A percentile compares a stretch with the other conserved stretches of the same genome.
phyloP scores from a whole-genome alignment of 192 early-diverging fungal genomes.

The Backusella tarrabulga region DNA sequence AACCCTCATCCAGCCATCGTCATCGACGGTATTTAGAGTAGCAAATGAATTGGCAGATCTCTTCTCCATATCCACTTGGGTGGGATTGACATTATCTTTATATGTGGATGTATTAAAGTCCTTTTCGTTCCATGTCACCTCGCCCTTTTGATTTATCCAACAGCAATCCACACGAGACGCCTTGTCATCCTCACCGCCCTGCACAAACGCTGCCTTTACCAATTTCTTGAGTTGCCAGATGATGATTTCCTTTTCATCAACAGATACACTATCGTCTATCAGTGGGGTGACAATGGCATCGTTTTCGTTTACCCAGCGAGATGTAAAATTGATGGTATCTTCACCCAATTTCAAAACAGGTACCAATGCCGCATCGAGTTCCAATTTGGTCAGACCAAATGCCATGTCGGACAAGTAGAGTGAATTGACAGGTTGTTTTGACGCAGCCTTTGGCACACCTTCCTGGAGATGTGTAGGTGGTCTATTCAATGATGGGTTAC shows the following conservation, averaged over 20 bases:
- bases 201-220: constrained; percentile 35
- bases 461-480: constrained; percentile 6
- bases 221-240: constrained; percentile 41
- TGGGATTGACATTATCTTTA: neutral
- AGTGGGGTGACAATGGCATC: constrained; percentile 49
- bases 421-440: constrained; percentile 56
- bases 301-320: constrained; percentile 52
- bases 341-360: constrained; percentile 41
- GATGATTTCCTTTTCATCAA: constrained; percentile 50
- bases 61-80: neutral
- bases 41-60: constrained; percentile 1
- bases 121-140: constrained; percentile 45
- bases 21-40: constrained; percentile 2
- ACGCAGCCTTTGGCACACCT: neutral
- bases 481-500: constrained; percentile 17
- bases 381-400: constrained; percentile 48
- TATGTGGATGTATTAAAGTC: neutral
- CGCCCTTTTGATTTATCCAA: constrained; percentile 54
- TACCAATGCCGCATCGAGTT: constrained; percentile 47
- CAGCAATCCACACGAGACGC: constrained; percentile 47
- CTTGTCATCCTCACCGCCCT: constrained; percentile 15
- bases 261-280: constrained; percentile 37
- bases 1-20: constrained; percentile 15
- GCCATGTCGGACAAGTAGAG: constrained; percentile 51
- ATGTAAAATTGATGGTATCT: constrained; percentile 33